Percentiles rank a stretch among this genome's conserved stretches.
Conservation (phyloP, 495 filamentous ascomycete species). For the Paragyromitra xinjiangensis region DNA sequence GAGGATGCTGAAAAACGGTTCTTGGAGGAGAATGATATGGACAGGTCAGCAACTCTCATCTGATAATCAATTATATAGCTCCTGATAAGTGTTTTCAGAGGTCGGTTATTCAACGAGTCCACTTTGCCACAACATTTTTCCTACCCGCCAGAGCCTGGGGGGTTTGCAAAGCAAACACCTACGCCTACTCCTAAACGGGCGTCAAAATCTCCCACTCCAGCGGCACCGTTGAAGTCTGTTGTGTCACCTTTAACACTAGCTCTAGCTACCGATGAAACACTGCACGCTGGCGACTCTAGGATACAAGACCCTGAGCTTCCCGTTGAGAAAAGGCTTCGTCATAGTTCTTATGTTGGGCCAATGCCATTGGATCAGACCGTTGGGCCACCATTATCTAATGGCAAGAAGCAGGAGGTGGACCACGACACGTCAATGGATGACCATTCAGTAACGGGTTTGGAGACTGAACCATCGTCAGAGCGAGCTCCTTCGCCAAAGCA, state of each 20-base stretch:
- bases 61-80: background rate
- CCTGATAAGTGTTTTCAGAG: conserved; percentile 42
- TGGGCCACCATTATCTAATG: conserved; percentile 13
- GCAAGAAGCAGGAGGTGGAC: conserved; percentile 18
- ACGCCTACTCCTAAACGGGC: conserved; percentile 13
- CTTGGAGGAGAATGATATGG: conserved; percentile 57
- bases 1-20: conserved; percentile 55
- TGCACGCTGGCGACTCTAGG: background rate
- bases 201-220: conserved; percentile 19
- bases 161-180: conserved; percentile 26
- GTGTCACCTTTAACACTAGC: conserved; percentile 12
- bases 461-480: background rate
- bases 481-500: background rate
- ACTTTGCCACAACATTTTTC: conserved; percentile 50
- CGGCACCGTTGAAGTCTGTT: conserved; percentile 28
- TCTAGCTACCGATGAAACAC: conserved; percentile 26
- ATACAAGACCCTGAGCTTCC: conserved; percentile 39
- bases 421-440: conserved; percentile 18
- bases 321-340: conserved; percentile 38
- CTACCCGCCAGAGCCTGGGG: conserved; percentile 52
- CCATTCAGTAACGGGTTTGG: conserved; percentile 12
- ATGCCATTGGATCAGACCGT: conserved; percentile 15
- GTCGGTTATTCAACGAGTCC: conserved; percentile 51
- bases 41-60: conserved; percentile 36
- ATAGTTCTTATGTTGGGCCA: conserved; percentile 28